Evolutionary conservation across 345 rosid species (phyloP).

Genomic region (Sapria himalayana): DNA sequence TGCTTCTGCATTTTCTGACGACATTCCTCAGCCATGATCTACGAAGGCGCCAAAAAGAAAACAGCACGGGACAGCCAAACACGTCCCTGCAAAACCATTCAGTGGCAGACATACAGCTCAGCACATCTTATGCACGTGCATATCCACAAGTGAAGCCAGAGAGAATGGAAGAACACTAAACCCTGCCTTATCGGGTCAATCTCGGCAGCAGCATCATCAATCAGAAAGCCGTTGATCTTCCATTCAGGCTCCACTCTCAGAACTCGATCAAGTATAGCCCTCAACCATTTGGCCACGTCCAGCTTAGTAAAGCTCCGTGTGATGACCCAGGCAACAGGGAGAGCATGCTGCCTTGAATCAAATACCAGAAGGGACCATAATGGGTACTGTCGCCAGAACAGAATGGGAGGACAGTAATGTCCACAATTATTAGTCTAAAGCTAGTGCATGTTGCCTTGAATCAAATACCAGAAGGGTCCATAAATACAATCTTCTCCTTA

Average conservation of each 20-base stretch:
- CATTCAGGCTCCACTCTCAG: slow-evolving; percentile 45
- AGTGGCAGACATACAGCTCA: slow-evolving; percentile 9
- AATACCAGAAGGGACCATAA: slow-evolving; percentile 74
- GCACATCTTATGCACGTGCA: no score
- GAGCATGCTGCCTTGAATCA: slow-evolving; percentile 85
- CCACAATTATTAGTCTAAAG: background rate
- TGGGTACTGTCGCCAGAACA: slow-evolving; percentile 44
- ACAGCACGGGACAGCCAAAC: slow-evolving; percentile 57
- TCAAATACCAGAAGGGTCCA: slow-evolving; percentile 41
- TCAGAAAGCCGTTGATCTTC: slow-evolving; percentile 52
- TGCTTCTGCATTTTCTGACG: slow-evolving; percentile 45
- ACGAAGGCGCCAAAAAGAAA: slow-evolving; percentile 81
- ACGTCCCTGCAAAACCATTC: slow-evolving; percentile 36
- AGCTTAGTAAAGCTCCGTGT: slow-evolving; percentile 70
- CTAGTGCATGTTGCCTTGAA: background rate
- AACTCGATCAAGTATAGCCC: slow-evolving; percentile 47
- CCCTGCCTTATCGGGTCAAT: slow-evolving; percentile 65
- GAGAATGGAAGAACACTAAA: no score
- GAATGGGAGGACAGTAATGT: slow-evolving; percentile 6
- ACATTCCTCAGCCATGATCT: slow-evolving; percentile 85
- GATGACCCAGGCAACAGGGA: slow-evolving; percentile 83
- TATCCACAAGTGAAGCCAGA: no score
- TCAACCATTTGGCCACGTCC: slow-evolving; percentile 78
- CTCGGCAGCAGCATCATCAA: slow-evolving; percentile 79
- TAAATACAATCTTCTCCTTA: slow-evolving; percentile 51